A percentile compares a stretch with the other conserved stretches of the same genome.
Evolutionary conservation across 2,329 filamentous ascomycete species (phyloP).

Genomic region (Trichophaea hybrida): DNA sequence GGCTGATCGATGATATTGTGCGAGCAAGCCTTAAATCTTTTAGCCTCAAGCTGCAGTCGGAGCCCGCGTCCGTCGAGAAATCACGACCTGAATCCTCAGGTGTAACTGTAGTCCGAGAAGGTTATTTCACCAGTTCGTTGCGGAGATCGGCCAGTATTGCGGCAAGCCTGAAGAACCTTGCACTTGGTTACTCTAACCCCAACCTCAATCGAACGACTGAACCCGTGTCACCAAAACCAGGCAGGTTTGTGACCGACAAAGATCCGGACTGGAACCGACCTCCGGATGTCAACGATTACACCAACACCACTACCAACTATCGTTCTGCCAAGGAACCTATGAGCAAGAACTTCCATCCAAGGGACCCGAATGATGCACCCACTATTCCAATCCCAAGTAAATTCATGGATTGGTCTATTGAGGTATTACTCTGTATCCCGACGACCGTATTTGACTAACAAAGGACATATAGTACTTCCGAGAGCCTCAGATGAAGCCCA

Average conservation of each 20-base stretch:
- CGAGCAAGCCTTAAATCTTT: conserved; percentile 30
- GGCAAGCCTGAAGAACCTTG: conserved; percentile 48
- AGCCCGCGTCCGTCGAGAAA: conserved; percentile 28
- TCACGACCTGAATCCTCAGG: conserved; percentile 36
- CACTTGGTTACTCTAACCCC: conserved; percentile 34
- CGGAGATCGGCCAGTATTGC: conserved; percentile 51
- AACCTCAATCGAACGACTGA: conserved; percentile 27
- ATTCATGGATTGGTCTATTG: conserved; percentile 90
- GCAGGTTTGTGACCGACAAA: conserved; percentile 26
- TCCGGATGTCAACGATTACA: conserved; percentile 60
- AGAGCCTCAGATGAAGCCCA: conserved; percentile 94
- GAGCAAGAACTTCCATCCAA: conserved; percentile 58
- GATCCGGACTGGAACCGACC: conserved; percentile 48
- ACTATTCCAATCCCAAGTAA: conserved; percentile 62
- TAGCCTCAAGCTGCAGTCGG: conserved; percentile 28
- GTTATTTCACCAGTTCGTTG: conserved; percentile 47
- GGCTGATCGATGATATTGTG: conserved; percentile 57
- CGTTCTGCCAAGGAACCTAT: conserved; percentile 61
- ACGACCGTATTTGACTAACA: conserved; percentile 27
- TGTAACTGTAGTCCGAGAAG: conserved; percentile 41
- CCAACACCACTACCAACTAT: conserved; percentile 53
- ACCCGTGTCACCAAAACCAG: conserved; percentile 29
- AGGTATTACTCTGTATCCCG: conserved; percentile 34
- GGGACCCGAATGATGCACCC: conserved; percentile 45
- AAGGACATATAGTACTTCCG: conserved; percentile 57